Base-by-base conservation (phyloP, 305 asterid species). In the Fraxinus paxiana region DNA sequence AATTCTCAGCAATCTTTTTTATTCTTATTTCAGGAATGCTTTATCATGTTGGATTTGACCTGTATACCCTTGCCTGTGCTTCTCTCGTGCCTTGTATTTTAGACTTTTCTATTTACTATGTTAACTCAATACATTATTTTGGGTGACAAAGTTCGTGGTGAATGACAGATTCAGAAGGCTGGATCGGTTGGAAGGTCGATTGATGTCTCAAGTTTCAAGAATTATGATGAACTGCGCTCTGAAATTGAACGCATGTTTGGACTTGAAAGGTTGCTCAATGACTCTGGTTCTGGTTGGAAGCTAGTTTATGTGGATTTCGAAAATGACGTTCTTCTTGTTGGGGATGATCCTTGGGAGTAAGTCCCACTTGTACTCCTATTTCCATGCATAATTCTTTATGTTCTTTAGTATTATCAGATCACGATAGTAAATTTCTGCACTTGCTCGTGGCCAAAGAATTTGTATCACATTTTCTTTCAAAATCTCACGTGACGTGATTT, bases 261-360 rank as follows among this genome's bases (percentile, higher is more conserved):
- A 34, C 95, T 94, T 0, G 92, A 90, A 79, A 91, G 96, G 77
- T 81, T 93, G 77, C 95, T 93, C 67, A 94, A 91, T 48, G 97
- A 94, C 84, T 85, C 92, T 0, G 88, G 93, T 30, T 94, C 96
- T 0, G 97, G 96, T 13, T 94, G 98, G 98, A 94, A 92, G 88
- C 86, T 93, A 82, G 98, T 93, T 20, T 94, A 93, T 24, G 97
- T 93, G 72, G 98, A 94, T 79, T 94, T 90, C 4, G 98, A 94
- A 83, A 89, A 90, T 51, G 97, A 94, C 24, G 97, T 93, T 48
- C 95, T 93, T 54, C 97, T 94, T n/a, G 95, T 93, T 51, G 98
- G 98, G 4, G 97, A 94, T 67, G 98, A 94, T 89, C 97, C 98
- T 54, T 94, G 98, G 98, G 97, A 93, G 98, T 94, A 90, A 93